phyloP scores from a whole-genome alignment of 1,284 basidiomycete genomes.

The Microbotryomycetes sp. region DNA sequence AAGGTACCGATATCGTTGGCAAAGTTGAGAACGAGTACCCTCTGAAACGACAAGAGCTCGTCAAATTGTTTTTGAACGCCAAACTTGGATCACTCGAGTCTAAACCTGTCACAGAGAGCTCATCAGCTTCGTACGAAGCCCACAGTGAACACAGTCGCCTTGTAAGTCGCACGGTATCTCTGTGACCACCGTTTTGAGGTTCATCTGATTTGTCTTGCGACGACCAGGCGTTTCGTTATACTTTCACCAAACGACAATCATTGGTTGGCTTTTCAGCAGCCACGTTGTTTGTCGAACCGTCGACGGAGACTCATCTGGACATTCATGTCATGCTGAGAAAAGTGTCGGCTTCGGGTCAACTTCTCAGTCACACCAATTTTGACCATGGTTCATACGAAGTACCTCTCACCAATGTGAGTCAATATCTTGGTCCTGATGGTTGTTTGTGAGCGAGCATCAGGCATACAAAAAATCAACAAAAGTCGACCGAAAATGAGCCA shows the following conservation, averaged over 20 bases:
- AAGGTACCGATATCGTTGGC: slow-evolving; percentile 6
- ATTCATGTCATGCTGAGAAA: slow-evolving; percentile 17
- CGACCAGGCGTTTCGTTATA: neutral
- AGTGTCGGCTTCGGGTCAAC: slow-evolving; percentile 13
- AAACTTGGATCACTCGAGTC: neutral
- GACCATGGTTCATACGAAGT: neutral
- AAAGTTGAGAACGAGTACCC: slow-evolving; percentile 18
- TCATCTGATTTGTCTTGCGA: too few species aligned
- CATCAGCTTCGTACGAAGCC: neutral
- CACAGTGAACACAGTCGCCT: neutral
- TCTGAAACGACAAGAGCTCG: slow-evolving; percentile 4
- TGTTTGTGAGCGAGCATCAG: slow-evolving; percentile 33
- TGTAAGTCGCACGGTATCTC: neutral
- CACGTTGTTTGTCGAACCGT: slow-evolving; percentile 13
- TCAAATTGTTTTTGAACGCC: slow-evolving; percentile 1
- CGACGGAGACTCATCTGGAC: slow-evolving; percentile 15
- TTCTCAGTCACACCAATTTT: slow-evolving; percentile 10
- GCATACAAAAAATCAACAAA: neutral
- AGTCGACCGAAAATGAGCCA: neutral
- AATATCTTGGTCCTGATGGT: slow-evolving; percentile 29
- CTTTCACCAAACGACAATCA: neutral
- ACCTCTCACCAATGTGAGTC: neutral
- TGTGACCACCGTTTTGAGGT: too few species aligned
- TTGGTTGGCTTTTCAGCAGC: neutral
- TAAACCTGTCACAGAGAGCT: neutral